Evolutionary conservation across 805 yeast genomes (phyloP).

Genomic region (Hemisphaericaspora nanyangensis): DNA sequence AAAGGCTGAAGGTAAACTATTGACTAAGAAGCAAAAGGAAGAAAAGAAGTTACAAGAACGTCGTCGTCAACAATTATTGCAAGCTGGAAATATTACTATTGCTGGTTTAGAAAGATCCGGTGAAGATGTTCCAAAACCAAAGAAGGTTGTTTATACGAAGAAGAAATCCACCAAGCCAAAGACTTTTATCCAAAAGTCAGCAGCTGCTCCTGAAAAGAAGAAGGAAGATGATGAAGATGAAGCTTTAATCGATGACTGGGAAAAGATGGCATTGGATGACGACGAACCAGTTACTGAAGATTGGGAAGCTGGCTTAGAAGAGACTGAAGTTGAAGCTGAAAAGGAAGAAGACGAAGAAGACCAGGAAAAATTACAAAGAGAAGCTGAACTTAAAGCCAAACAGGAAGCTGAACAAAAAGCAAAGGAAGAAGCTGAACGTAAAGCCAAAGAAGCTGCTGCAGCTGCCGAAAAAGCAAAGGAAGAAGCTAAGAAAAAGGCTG

Average conservation of each 20-base stretch:
- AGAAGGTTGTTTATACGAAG: conserved; percentile 66
- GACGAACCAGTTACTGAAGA: conserved; percentile 50
- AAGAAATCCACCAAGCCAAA: conserved; percentile 57
- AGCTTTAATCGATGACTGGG: conserved; percentile 83
- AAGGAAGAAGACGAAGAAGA: conserved; percentile 27
- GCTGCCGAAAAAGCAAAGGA: conserved; percentile 10
- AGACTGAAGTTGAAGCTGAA: conserved; percentile 26
- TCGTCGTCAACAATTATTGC: conserved; percentile 81
- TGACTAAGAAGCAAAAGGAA: conserved; percentile 93
- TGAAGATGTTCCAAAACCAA: conserved; percentile 43
- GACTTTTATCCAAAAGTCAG: conserved; percentile 28
- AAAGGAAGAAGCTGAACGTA: conserved; percentile 26
- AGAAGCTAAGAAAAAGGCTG: conserved; percentile 21
- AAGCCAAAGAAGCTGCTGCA: conserved; percentile 19
- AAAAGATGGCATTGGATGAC: conserved; percentile 60
- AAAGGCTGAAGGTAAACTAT: conserved; percentile 91
- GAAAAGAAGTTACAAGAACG: conserved; percentile 82
- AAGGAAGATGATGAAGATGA: conserved; percentile 38
- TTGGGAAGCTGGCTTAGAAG: conserved; percentile 47
- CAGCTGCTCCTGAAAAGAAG: conserved; percentile 18
- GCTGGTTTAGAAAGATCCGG: conserved; percentile 57
- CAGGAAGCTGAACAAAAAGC: conserved; percentile 18
- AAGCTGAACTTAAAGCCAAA: conserved; percentile 26
- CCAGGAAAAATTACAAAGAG: conserved; percentile 24
- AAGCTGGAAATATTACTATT: conserved; percentile 66